Evolutionary conservation across 2,329 filamentous ascomycete genomes (phyloP), one percentile per base, ranked within the genome.

Genomic region (Neonectria hederae): DNA sequence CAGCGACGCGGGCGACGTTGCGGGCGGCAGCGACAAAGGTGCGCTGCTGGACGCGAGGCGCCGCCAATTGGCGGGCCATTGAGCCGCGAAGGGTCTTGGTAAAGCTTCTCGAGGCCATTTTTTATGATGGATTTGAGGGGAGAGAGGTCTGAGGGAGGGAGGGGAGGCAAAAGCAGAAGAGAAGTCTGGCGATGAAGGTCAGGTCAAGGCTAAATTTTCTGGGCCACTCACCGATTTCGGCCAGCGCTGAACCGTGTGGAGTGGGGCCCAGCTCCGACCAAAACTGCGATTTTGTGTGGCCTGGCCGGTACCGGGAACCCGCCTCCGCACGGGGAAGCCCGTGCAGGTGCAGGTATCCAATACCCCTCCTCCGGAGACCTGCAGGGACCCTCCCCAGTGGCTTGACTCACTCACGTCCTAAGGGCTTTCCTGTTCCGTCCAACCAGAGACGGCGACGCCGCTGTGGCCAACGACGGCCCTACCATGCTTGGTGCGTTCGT

Each of bases 71-170:
- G 81, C 87, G 88, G 76, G 86, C 84, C 81, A 89, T 79, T 76
- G 86, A 85, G 74, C 84, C 83, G 78, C 88, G 87, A 75, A 91
- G 82, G 78, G 88, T 86, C 84, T 87, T 89, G 76, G 87, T 87
- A 84, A 93, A 86, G 83, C 83, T 89, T 83, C 91, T 87, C 76
- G 92, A 92, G 80, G 92, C 91, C 92, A 95, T 94, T 84, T 80
- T 80, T 87, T 82, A 81, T 63, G 69, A 69, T 74, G 70, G 65
- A 65, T 48, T 54, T 65, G 70, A 69, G 69, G 54, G 66, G 67
- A 70, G 67, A 70, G 60, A 63, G 67, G 68, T 68, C 57, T 75
- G 70, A 74, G 72, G 66, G 71, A 73, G 70, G 70, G 69, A 75
- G 38, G 75, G 70, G 61, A 70, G 63, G 63, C 59, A 30, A 60